A percentile compares a stretch with the other conserved stretches of the same genome.
Conservation (phyloP, 2,329 filamentous ascomycete genomes). For the Fonsecaea erecta region DNA sequence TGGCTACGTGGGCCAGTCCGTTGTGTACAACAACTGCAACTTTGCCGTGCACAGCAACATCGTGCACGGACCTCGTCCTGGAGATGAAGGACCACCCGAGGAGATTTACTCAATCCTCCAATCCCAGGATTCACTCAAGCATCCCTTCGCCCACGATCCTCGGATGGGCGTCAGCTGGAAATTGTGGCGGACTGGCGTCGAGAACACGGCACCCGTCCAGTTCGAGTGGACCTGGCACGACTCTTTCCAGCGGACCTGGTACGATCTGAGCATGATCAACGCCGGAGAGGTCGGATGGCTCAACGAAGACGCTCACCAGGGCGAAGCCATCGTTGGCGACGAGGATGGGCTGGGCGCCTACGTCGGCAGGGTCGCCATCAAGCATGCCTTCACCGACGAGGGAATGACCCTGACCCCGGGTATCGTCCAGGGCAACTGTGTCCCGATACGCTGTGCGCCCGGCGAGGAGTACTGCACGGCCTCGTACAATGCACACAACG, state of each 20-base stretch:
- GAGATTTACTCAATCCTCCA: constrained; percentile 16
- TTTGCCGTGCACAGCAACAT: constrained; percentile 29
- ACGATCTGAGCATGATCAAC: constrained; percentile 32
- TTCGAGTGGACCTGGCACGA: constrained; percentile 22
- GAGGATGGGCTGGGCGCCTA: constrained; percentile 19
- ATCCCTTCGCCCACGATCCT: constrained; percentile 23
- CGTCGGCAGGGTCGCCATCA: constrained; percentile 17
- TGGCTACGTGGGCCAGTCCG: constrained; percentile 7
- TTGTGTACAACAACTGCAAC: constrained; percentile 22
- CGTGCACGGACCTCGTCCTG: constrained; percentile 21
- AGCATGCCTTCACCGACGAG: constrained; percentile 19
- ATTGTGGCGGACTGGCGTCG: constrained; percentile 20
- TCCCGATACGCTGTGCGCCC: constrained; percentile 9
- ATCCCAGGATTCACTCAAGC: constrained; percentile 7
- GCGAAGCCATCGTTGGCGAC: constrained; percentile 11
- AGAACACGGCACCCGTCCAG: constrained; percentile 23
- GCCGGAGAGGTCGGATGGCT: constrained; percentile 20
- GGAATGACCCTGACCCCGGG: constrained; percentile 21
- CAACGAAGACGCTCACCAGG: constrained; percentile 5
- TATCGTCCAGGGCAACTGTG: constrained; percentile 19
- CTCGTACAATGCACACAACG: constrained; percentile 26
- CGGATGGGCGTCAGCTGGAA: constrained; percentile 30
- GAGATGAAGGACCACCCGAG: constrained; percentile 12
- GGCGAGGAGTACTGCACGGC: constrained; percentile 22
- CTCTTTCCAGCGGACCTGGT: constrained; percentile 17